Percentiles rank a stretch among this genome's conserved stretches.
Conservation (phyloP, 352 stramenopile genomes). For the Pythium monospermum region DNA sequence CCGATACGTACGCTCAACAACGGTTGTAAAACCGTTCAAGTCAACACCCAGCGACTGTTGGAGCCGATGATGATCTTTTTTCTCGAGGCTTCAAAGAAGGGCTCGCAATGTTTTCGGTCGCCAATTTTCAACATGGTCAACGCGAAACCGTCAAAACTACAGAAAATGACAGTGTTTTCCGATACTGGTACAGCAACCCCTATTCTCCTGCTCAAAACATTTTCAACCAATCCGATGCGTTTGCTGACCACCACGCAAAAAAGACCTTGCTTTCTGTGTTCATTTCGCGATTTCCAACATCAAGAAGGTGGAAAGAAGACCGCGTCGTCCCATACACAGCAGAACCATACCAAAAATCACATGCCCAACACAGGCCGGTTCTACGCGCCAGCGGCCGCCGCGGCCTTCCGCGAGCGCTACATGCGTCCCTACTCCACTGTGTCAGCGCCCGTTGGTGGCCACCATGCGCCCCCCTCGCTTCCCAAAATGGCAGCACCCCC, state of each 20-base stretch:
- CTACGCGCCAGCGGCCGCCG: conserved; percentile 11
- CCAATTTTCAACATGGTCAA: too few relatives aligned
- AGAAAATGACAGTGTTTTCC: too few relatives aligned
- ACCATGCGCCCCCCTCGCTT: background rate
- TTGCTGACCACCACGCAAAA: conserved; percentile 17
- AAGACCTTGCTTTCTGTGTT: background rate
- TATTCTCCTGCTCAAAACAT: background rate
- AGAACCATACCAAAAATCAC: too few relatives aligned
- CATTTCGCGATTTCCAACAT: conserved; percentile 23
- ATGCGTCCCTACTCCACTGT: conserved; percentile 25
- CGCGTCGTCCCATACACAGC: too few relatives aligned
- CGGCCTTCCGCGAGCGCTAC: conserved; percentile 19
- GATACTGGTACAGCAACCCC: too few relatives aligned
- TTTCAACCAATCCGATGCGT: conserved; percentile 19
- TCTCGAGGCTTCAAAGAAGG: too few relatives aligned
- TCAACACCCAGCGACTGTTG: too few relatives aligned
- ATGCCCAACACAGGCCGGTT: conserved; percentile 26
- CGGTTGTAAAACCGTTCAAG: too few relatives aligned
- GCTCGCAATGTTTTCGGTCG: too few relatives aligned
- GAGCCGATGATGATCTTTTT: conserved; percentile 7
- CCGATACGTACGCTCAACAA: too few relatives aligned
- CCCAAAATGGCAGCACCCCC: background rate
- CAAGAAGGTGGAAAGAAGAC: too few relatives aligned
- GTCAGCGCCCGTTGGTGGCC: conserved; percentile 10
- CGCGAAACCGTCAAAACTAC: too few relatives aligned